Percentiles rank a stretch among this genome's conserved stretches.
Evolutionary conservation across 441 rosid species (phyloP).

Genomic region (Geranium incanum): DNA sequence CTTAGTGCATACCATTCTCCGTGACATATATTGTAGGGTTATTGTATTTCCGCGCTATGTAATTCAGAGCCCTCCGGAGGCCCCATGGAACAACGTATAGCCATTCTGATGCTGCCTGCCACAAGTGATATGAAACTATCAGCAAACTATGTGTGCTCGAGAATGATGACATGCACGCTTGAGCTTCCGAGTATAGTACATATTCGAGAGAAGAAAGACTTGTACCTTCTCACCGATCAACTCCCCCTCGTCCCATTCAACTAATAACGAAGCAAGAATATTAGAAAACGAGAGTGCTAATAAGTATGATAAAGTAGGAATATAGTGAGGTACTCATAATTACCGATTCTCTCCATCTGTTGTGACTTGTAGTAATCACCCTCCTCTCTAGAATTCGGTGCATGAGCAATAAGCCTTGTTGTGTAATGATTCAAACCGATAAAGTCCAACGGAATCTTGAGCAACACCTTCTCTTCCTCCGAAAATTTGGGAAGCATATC

Average conservation of each 20-base stretch:
- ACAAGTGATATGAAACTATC: conserved; percentile 15
- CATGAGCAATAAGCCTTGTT: conserved; percentile 62
- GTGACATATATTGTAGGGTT: conserved; percentile 56
- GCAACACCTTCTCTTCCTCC: conserved; percentile 54
- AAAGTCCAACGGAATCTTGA: conserved; percentile 55
- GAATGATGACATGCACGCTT: not conserved
- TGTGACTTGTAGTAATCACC: conserved; percentile 46
- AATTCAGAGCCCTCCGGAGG: conserved; percentile 60
- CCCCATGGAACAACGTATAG: conserved; percentile 93
- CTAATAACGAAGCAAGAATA: conserved; percentile 31
- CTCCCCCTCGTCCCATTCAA: conserved; percentile 71
- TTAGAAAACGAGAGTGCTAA: conserved; percentile 7
- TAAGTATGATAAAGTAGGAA: not conserved
- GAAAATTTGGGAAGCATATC: conserved; percentile 64
- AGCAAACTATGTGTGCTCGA: conserved; percentile 4
- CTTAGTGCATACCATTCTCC: conserved; percentile 56
- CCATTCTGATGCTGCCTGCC: conserved; percentile 94
- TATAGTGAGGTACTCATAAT: conserved; percentile 3
- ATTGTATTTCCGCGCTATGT: conserved; percentile 52
- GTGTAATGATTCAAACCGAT: conserved; percentile 84
- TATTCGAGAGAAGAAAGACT: conserved; percentile 11
- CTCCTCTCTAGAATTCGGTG: conserved; percentile 35
- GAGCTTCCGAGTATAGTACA: not conserved
- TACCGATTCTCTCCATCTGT: conserved; percentile 56
- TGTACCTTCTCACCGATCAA: conserved; percentile 70